Conservation (phyloP, 2,329 filamentous ascomycete genomes). For the Trichoderma atrobrunneum region DNA sequence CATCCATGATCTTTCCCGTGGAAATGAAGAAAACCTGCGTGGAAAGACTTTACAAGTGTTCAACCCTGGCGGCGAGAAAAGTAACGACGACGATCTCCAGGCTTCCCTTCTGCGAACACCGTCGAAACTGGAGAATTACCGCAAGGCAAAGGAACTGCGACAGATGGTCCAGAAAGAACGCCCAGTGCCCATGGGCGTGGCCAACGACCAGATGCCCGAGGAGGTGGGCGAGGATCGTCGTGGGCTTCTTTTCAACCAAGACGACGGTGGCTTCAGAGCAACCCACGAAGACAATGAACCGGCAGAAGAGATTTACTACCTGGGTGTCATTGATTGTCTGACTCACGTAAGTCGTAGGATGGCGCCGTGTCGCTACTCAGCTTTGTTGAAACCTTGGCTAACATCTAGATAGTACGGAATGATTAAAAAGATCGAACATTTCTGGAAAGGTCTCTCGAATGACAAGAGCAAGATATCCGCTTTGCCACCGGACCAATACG, state of each 20-base stretch:
- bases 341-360: constrained; percentile 71
- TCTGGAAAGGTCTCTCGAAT: constrained; percentile 88
- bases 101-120: constrained; percentile 79
- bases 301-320: constrained; percentile 93
- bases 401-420: constrained; percentile 70
- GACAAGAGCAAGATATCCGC: constrained; percentile 88
- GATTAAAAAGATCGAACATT: constrained; percentile 92
- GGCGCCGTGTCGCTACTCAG: not conserved
- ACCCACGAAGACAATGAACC: constrained; percentile 85
- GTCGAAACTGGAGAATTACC: constrained; percentile 85
- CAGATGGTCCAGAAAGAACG: constrained; percentile 91
- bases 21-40: constrained; percentile 91
- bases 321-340: constrained; percentile 96
- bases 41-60: constrained; percentile 91
- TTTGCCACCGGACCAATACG: constrained; percentile 84
- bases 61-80: constrained; percentile 73
- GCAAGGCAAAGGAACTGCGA: constrained; percentile 85
- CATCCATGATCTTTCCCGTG: constrained; percentile 84
- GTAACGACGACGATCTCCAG: constrained; percentile 57
- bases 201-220: constrained; percentile 81
- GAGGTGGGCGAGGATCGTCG: constrained; percentile 73
- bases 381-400: constrained; percentile 23
- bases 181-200: constrained; percentile 87
- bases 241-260: constrained; percentile 82
- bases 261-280: constrained; percentile 89